Percentiles rank a stretch among this genome's conserved stretches.
These are phyloP conservation scores for Melastoma candidum DNA, from an alignment of 441 rosid genomes.

Conservation along the genomic window DNA sequence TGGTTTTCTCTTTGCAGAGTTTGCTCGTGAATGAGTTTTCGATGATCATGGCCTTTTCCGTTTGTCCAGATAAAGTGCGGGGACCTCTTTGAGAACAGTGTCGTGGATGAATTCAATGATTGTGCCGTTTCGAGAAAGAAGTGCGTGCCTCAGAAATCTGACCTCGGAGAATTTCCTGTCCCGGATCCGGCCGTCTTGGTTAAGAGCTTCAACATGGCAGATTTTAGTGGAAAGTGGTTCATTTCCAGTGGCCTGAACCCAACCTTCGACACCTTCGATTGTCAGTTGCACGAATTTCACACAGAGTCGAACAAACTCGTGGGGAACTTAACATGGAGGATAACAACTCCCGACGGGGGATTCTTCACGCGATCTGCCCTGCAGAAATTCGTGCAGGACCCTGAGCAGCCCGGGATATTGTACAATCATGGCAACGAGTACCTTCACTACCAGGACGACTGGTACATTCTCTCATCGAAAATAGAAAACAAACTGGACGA, in stretches of 20 bases:
- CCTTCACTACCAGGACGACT: slow-evolving; percentile 96
- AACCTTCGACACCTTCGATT: slow-evolving; percentile 73
- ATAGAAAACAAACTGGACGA: slow-evolving; percentile 60
- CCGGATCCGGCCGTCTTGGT: slow-evolving; percentile 82
- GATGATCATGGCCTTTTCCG: not conserved
- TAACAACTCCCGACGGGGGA: slow-evolving; percentile 62
- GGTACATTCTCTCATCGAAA: slow-evolving; percentile 87
- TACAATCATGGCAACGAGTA: slow-evolving; percentile 88
- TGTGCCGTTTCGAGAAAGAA: slow-evolving; percentile 90
- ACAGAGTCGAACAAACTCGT: slow-evolving; percentile 59
- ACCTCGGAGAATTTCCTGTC: slow-evolving; percentile 75
- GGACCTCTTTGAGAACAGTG: slow-evolving; percentile 72
- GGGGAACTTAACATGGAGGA: slow-evolving; percentile 82
- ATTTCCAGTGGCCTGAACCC: slow-evolving; percentile 88
- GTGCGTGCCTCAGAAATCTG: slow-evolving; percentile 82
- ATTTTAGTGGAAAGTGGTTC: slow-evolving; percentile 86
- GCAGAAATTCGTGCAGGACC: slow-evolving; percentile 77
- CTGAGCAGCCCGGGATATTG: slow-evolving; percentile 55
- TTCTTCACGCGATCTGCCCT: slow-evolving; percentile 68
- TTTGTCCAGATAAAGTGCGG: slow-evolving; percentile 78
- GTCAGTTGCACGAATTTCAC: slow-evolving; percentile 86
- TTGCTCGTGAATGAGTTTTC: not conserved
- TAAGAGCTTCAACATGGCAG: slow-evolving; percentile 54
- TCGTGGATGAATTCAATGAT: slow-evolving; percentile 87
- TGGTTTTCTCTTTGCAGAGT: not conserved